These are phyloP conservation scores for Lenzites betulinus DNA, from an alignment of 768 basidiomycete genomes.

Conservation along the genomic window DNA sequence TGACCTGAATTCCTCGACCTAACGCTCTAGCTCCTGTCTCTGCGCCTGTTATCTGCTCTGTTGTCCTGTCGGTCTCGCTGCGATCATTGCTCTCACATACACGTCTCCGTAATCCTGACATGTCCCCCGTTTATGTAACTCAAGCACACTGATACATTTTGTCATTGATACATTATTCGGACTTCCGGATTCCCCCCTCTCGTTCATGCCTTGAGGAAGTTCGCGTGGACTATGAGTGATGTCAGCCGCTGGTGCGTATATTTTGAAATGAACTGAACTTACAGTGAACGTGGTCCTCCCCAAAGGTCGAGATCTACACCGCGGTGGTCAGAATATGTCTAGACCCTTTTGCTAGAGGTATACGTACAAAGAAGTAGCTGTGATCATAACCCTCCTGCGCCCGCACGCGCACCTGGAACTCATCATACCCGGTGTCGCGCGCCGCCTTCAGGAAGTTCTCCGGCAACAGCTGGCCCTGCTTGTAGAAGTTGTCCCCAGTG, in stretches of 20 bases:
- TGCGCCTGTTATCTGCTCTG: neutral
- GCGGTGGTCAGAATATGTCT: neutral
- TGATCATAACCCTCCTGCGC: slow-evolving; percentile 87
- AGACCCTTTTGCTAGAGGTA: neutral
- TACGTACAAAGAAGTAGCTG: slow-evolving; percentile 81
- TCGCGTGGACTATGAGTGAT: slow-evolving; percentile 73
- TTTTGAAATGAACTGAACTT: slow-evolving; percentile 33
- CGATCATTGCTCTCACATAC: neutral
- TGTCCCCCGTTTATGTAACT: slow-evolving; percentile 2
- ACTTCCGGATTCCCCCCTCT: neutral
- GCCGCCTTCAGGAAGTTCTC: slow-evolving; percentile 85
- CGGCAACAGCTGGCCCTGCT: slow-evolving; percentile 86
- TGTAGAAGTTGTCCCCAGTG: slow-evolving; percentile 78
- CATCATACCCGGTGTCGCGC: slow-evolving; percentile 68
- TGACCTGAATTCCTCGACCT: neutral
- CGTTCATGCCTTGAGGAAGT: slow-evolving; percentile 75
- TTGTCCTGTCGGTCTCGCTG: neutral
- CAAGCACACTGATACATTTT: slow-evolving; percentile 16
- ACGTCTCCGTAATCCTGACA: neutral
- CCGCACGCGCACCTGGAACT: slow-evolving; percentile 75
- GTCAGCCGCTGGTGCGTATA: slow-evolving; percentile 16
- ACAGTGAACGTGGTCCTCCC: slow-evolving; percentile 89
- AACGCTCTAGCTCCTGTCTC: neutral
- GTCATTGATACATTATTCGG: slow-evolving; percentile 12
- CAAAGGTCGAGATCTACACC: slow-evolving; percentile 83